Percentiles rank a stretch among this genome's conserved stretches.
These are phyloP conservation scores for Trichoderma gamsii DNA, from an alignment of 495 filamentous ascomycete species.

Conservation along the genomic window DNA sequence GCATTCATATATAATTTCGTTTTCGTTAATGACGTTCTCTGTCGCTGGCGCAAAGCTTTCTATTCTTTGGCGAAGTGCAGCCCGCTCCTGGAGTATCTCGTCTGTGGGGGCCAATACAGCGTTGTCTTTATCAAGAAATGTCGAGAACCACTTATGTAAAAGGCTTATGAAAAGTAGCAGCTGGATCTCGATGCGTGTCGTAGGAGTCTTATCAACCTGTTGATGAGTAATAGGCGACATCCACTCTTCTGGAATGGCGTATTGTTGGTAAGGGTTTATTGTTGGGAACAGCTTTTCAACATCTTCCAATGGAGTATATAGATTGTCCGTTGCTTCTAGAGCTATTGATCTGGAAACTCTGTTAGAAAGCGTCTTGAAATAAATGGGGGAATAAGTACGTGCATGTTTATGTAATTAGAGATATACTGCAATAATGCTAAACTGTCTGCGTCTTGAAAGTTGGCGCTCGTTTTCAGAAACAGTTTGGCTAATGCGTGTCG, in stretches of 20 bases:
- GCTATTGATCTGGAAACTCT: not conserved
- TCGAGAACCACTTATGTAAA: not conserved
- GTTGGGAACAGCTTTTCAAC: not conserved
- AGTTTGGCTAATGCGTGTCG: not conserved
- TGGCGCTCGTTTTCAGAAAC: not conserved
- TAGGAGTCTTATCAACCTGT: not conserved
- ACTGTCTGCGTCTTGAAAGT: not conserved
- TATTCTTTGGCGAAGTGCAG: not conserved
- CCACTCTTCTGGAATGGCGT: not conserved
- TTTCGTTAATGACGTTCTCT: not conserved
- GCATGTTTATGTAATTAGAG: not conserved
- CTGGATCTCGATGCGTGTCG: not conserved
- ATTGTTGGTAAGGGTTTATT: not conserved
- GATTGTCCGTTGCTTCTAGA: not conserved
- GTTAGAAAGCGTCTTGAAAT: not conserved
- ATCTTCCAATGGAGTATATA: not conserved
- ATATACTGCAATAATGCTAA: not conserved
- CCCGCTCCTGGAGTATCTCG: not conserved
- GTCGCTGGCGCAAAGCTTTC: not conserved
- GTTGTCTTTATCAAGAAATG: not conserved
- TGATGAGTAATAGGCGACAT: not conserved
- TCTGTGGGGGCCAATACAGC: not conserved
- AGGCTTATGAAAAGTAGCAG: not conserved
- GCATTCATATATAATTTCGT: not conserved
- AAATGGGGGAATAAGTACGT: not conserved